phyloP scores from a whole-genome alignment of 2,329 filamentous ascomycete species.

The Ophiocordyceps camponoti-floridani region DNA sequence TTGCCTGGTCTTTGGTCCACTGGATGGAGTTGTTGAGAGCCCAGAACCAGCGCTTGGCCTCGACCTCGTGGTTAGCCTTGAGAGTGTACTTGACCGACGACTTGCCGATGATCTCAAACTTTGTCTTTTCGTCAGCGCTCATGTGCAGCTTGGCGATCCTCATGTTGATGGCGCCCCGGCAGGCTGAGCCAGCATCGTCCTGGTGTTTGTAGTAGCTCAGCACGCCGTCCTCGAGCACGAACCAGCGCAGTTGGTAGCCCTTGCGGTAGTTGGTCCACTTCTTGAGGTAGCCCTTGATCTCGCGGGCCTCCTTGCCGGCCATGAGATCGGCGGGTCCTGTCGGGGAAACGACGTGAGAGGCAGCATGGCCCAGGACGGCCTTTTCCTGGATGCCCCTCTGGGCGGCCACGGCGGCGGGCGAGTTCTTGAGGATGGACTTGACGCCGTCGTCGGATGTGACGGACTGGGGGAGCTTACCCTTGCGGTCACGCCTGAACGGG shows the following conservation, averaged over 20 bases:
- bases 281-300: conserved; percentile 98
- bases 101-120: conserved; percentile 95
- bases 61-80: conserved; percentile 94
- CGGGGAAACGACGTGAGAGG: conserved; percentile 34
- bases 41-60: conserved; percentile 99
- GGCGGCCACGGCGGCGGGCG: conserved; percentile 82
- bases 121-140: conserved; percentile 92
- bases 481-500: conserved; percentile 85
- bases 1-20: conserved; percentile 93
- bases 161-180: conserved; percentile 97
- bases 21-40: conserved; percentile 97
- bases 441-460: conserved; percentile 90
- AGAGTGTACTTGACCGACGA: conserved; percentile 97
- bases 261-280: conserved; percentile 99
- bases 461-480: conserved; percentile 88
- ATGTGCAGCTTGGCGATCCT: conserved; percentile 86
- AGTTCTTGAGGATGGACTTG: conserved; percentile 76
- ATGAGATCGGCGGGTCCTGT: conserved; percentile 39
- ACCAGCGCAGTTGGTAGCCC: conserved; percentile 94
- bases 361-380: conserved; percentile 67
- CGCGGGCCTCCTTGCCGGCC: conserved; percentile 70
- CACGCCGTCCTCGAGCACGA: conserved; percentile 92
- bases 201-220: conserved; percentile 99
- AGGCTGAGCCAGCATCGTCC: conserved; percentile 89
- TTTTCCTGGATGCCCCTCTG: conserved; percentile 95